phyloP scores from a whole-genome alignment of 169 alveolate genomes.

The Toxoplasma gondii region DNA sequence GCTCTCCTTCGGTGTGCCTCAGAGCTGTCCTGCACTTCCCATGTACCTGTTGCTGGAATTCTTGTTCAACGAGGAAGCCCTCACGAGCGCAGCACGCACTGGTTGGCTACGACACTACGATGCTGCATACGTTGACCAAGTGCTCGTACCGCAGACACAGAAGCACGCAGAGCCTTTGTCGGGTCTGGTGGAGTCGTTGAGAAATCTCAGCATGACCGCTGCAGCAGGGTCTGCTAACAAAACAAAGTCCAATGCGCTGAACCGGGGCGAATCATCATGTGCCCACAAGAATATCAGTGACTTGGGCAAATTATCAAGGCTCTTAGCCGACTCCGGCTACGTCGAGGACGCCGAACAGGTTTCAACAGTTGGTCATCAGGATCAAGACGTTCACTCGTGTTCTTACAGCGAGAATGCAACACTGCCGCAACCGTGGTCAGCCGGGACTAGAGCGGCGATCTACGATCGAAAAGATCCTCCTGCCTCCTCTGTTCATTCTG shows the following conservation, averaged over 20 bases:
- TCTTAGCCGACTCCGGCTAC: not conserved
- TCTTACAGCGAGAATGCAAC: not conserved
- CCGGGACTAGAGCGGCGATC: not conserved
- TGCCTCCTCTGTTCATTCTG: not conserved
- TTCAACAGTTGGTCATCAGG: not conserved
- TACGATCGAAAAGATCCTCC: not conserved
- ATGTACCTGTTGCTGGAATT: slow-evolving; percentile 23
- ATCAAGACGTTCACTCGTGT: not conserved
- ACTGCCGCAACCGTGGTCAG: not conserved
- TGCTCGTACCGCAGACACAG: not conserved
- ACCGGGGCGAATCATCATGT: not conserved
- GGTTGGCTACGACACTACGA: slow-evolving; percentile 31
- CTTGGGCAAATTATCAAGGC: not conserved
- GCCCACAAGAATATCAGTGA: not conserved
- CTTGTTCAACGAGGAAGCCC: not conserved
- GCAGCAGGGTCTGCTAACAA: not conserved
- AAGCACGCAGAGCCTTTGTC: slow-evolving; percentile 11
- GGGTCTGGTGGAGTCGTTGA: slow-evolving; percentile 1
- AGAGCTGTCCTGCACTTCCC: slow-evolving; percentile 31
- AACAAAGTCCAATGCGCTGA: not conserved
- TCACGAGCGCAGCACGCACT: not conserved
- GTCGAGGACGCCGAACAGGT: not conserved
- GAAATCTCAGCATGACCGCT: not conserved
- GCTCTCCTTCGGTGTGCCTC: not conserved
- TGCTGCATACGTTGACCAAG: not conserved